Base-by-base conservation (phyloP, 345 rosid genomes). In the Populus deltoides region DNA sequence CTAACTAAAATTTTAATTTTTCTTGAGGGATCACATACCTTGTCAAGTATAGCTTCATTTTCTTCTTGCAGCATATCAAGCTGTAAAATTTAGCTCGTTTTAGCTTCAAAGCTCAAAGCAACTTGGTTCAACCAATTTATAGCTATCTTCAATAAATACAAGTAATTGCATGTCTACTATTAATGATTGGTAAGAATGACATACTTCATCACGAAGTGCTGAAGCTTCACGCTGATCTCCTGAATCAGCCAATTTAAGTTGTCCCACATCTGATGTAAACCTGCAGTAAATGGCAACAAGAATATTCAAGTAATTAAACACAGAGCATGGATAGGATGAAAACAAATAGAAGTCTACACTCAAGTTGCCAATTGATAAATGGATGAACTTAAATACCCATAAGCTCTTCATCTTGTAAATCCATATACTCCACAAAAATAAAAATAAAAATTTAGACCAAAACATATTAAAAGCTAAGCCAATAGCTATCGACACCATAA, bases 121-220 rank as follows among this genome's bases (percentile, higher is more conserved):
- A 7, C 11, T n/a, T 53, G n/a, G 6, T 24, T 20, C 27, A 76
- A 41, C 31, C 12, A 20, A 41, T n/a, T 18, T 25, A 71, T 41
- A 25, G 39, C 57, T 65, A 29, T 31, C n/a, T 49, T 53, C 29
- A 49, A 20, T 33, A 66, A 59, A 22, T 12, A 31, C 70, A 36
- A 73, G 53, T 68, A 66, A 67, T 43, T 43, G 35, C 0, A 65
- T 67, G 61, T 39, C 47, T 51, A 27, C 39, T 53, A 49, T 72
- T n/a, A 31, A 36, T 41, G 3, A 66, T 25, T 17, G 33, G n/a
- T 66, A 82, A 85, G 41, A 59, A 70, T 77, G 75, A 74, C 88
- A 81, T 89, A 96, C 99, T 87, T 97, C 99, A 88, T 97, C 99
- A 73, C 89, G 96, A 83, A 97, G 97, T 49, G 97, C 97, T 83